Conservation (phyloP, 805 yeast genomes). For the Metschnikowia koreensis region DNA sequence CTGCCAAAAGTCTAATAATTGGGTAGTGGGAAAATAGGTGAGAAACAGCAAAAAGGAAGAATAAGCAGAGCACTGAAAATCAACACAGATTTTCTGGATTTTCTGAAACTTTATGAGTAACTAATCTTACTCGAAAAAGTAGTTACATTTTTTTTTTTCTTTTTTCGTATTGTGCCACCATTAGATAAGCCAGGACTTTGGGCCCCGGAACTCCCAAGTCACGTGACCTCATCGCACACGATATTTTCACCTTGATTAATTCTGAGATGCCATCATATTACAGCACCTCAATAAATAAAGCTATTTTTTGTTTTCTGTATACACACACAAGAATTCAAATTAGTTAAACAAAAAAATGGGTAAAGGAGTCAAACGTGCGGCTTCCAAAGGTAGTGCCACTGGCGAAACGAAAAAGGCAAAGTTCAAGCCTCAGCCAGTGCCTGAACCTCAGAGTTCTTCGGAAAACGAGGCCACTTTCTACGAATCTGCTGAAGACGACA, state of each 20-base stretch:
- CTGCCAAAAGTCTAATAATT: too few relatives aligned
- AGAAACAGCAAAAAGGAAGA: too few relatives aligned
- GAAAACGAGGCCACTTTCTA: slow-evolving; percentile 25
- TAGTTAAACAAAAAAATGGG: slow-evolving; percentile 10
- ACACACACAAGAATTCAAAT: neutral
- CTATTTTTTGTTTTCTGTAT: neutral
- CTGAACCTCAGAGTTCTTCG: slow-evolving; percentile 21
- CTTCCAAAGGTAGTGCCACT: slow-evolving; percentile 16
- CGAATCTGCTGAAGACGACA: slow-evolving; percentile 20
- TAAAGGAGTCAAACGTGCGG: slow-evolving; percentile 35
- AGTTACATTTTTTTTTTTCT: too few relatives aligned
- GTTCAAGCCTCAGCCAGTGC: slow-evolving; percentile 22
- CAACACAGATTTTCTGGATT: too few relatives aligned
- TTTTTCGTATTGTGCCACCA: too few relatives aligned
- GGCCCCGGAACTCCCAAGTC: neutral
- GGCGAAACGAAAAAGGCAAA: slow-evolving; percentile 24
- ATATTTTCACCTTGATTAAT: slow-evolving; percentile 6
- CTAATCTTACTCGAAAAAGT: too few relatives aligned
- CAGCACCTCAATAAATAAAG: neutral
- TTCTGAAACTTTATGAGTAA: too few relatives aligned
- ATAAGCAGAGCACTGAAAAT: too few relatives aligned
- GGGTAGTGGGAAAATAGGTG: too few relatives aligned
- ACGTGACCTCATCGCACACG: slow-evolving; percentile 22
- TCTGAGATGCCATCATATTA: neutral
- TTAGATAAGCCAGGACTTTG: too few relatives aligned